phyloP scores from a whole-genome alignment of 1,284 basidiomycete genomes.

The Cryptococcus jaspeensis region DNA sequence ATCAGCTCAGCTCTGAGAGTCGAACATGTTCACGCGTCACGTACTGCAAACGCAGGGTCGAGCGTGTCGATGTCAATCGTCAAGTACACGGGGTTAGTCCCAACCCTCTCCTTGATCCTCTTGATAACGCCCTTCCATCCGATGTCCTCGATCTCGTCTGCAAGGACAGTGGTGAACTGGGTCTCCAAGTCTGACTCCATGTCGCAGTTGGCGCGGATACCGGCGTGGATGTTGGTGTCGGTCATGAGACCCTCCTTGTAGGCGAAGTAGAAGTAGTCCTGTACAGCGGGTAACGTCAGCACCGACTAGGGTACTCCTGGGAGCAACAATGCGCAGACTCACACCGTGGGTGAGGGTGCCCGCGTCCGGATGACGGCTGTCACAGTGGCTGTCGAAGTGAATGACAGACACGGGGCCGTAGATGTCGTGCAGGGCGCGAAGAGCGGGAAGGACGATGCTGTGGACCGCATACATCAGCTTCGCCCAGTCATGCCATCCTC shows the following conservation, averaged over 20 bases:
- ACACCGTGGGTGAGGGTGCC: conserved; percentile 7
- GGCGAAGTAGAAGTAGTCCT: conserved; percentile 70
- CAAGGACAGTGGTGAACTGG: conserved; percentile 59
- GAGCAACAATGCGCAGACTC: neutral
- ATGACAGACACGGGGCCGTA: conserved; percentile 52
- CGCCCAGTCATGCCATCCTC: neutral
- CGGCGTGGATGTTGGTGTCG: conserved; percentile 67
- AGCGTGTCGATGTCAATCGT: conserved; percentile 39
- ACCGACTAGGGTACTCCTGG: neutral
- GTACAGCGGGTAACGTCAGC: conserved; percentile 17
- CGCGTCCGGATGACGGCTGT: conserved; percentile 12
- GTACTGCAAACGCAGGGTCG: conserved; percentile 27
- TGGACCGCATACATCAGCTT: neutral
- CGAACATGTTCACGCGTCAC: neutral
- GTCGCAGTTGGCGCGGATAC: conserved; percentile 9
- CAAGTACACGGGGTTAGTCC: conserved; percentile 29
- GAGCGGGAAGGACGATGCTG: conserved; percentile 50
- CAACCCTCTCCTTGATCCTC: conserved; percentile 37
- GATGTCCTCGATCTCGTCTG: conserved; percentile 53
- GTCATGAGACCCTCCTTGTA: conserved; percentile 68
- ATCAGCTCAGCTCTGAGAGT: neutral
- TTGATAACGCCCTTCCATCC: conserved; percentile 39
- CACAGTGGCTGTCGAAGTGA: conserved; percentile 32
- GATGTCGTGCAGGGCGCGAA: conserved; percentile 45
- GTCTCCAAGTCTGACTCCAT: conserved; percentile 63